These are phyloP conservation scores for Logfia minima DNA, from an alignment of 129 eudicot genomes.

Conservation along the genomic window DNA sequence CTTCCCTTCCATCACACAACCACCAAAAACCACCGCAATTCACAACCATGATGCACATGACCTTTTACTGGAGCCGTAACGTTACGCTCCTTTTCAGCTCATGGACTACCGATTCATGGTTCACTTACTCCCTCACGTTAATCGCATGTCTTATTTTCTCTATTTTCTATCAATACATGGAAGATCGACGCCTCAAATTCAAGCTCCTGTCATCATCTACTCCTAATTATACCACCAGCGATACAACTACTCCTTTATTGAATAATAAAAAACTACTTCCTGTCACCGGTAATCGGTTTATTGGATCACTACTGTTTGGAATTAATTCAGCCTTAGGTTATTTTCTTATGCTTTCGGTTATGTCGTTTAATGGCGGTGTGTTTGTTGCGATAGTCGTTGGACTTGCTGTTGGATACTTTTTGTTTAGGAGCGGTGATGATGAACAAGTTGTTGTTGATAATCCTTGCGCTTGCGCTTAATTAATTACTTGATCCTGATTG, in stretches of 20 bases:
- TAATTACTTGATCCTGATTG: neutral
- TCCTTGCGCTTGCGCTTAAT: slow-evolving; percentile 41
- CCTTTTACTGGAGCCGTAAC: slow-evolving; percentile 76
- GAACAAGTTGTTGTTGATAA: slow-evolving; percentile 38
- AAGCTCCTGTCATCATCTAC: slow-evolving; percentile 36
- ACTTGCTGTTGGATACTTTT: slow-evolving; percentile 36
- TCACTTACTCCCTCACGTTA: slow-evolving; percentile 45
- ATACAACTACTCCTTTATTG: slow-evolving; percentile 38
- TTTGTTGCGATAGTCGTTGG: slow-evolving; percentile 53
- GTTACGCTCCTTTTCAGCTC: slow-evolving; percentile 70
- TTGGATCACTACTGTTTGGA: slow-evolving; percentile 54
- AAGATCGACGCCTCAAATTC: slow-evolving; percentile 70
- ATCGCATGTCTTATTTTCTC: slow-evolving; percentile 56
- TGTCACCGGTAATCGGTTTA: slow-evolving; percentile 32
- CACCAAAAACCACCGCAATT: slow-evolving; percentile 15
- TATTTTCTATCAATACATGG: slow-evolving; percentile 77
- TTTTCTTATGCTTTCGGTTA: slow-evolving; percentile 39
- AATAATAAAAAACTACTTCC: slow-evolving; percentile 21
- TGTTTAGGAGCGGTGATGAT: slow-evolving; percentile 39
- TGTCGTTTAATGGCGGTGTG: slow-evolving; percentile 40
- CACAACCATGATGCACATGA: slow-evolving; percentile 90
- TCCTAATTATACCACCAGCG: slow-evolving; percentile 15
- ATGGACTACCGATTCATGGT: slow-evolving; percentile 66
- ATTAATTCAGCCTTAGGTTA: slow-evolving; percentile 70
- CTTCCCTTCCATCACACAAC: neutral